These are phyloP conservation scores for Agapanthus africanus DNA, from an alignment of 106 monocot genomes.

Conservation along the genomic window DNA sequence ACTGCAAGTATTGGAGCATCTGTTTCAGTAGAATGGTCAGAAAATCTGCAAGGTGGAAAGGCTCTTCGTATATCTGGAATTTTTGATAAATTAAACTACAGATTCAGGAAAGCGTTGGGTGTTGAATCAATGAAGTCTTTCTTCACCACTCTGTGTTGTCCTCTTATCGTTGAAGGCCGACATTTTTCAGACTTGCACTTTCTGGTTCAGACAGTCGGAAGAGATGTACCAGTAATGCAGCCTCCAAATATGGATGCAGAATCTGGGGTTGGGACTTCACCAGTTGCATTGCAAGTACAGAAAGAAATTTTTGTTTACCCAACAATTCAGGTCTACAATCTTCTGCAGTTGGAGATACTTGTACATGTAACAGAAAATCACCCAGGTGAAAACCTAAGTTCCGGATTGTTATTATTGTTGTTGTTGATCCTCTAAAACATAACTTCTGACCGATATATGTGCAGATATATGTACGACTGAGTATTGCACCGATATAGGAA, in stretches of 20 bases:
- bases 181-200: constrained; percentile 53
- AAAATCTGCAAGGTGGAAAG: constrained; percentile 66
- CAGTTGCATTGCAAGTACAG: constrained; percentile 54
- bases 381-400: constrained; percentile 42
- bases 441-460: constrained; percentile 2
- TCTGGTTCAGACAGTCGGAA: constrained; percentile 52
- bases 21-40: constrained; percentile 60
- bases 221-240: constrained; percentile 69
- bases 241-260: constrained; percentile 26
- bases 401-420: no score
- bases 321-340: constrained; percentile 64
- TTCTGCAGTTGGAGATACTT: constrained; percentile 56
- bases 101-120: constrained; percentile 59
- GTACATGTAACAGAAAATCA: constrained; percentile 50
- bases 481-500: constrained; percentile 29
- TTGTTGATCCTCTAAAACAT: constrained; percentile 1
- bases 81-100: constrained; percentile 72
- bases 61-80: constrained; percentile 58
- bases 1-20: constrained; percentile 15
- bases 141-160: constrained; percentile 56
- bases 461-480: constrained; percentile 33
- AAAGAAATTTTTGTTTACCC: constrained; percentile 85
- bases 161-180: constrained; percentile 34
- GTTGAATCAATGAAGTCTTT: constrained; percentile 48
- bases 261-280: constrained; percentile 23